These are phyloP conservation scores for Geosmithia putterillii DNA, from an alignment of 2,329 filamentous ascomycete species.

Conservation along the genomic window DNA sequence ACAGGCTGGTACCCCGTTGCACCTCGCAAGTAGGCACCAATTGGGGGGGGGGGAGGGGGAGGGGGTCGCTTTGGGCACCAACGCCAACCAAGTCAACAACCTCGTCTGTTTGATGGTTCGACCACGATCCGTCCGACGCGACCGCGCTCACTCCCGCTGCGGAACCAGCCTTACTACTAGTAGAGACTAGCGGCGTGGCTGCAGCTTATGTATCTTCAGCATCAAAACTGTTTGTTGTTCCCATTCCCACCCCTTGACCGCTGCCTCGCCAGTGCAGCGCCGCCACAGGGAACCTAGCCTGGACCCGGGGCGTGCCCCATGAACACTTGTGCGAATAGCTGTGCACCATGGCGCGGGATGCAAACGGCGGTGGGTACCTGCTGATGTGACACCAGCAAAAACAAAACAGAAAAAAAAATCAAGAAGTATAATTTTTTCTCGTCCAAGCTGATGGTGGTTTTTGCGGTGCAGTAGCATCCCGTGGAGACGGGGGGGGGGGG, in stretches of 20 bases:
- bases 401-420: no score
- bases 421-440: no score
- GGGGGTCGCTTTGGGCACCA: conserved; percentile 21
- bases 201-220: background rate
- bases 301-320: background rate
- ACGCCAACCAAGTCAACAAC: conserved; percentile 12
- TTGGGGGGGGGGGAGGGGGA: background rate
- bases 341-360: no score
- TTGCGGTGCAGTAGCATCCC: no score
- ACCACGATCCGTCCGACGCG: no score
- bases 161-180: background rate
- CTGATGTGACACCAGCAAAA: no score
- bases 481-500: no score
- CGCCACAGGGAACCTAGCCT: background rate
- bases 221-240: background rate
- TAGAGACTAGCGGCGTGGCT: conserved; percentile 2
- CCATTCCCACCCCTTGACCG: conserved; percentile 1
- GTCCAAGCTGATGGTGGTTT: no score
- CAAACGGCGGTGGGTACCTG: no score
- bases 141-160: background rate
- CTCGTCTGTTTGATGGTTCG: background rate
- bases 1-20: background rate
- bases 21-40: background rate
- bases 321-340: no score
- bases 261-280: conserved; percentile 1